Evolutionary conservation across 805 yeast genomes (phyloP).

Genomic region (Candida boleticola): DNA sequence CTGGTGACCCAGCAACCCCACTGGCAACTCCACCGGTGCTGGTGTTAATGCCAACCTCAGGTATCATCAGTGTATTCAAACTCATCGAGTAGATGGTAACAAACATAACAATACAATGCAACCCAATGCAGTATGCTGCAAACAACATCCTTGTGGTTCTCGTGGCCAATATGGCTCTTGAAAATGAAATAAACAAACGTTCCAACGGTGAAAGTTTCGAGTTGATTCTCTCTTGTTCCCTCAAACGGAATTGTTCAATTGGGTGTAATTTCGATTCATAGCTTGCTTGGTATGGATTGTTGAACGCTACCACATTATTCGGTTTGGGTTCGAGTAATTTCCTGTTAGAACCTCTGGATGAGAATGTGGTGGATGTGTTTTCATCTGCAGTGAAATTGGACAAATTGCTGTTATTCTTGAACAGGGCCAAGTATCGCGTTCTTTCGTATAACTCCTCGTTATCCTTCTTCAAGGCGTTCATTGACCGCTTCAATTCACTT

Average conservation of each 20-base stretch:
- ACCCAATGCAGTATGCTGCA: conserved; percentile 66
- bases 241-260: conserved; percentile 73
- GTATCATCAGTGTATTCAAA: conserved; percentile 42
- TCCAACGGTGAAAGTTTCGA: conserved; percentile 76
- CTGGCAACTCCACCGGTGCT: conserved; percentile 42
- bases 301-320: conserved; percentile 36
- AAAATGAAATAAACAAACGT: conserved; percentile 67
- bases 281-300: conserved; percentile 54
- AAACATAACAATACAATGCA: conserved; percentile 72
- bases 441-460: conserved; percentile 79
- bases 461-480: conserved; percentile 63
- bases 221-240: conserved; percentile 72
- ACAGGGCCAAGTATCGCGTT: conserved; percentile 62
- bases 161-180: conserved; percentile 74
- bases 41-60: conserved; percentile 42
- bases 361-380: conserved; percentile 2
- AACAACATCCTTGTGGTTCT: conserved; percentile 70
- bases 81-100: conserved; percentile 56
- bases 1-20: conserved; percentile 13
- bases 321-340: conserved; percentile 29
- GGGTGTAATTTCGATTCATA: conserved; percentile 84
- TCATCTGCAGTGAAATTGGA: background rate
- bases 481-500: conserved; percentile 62
- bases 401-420: conserved; percentile 23
- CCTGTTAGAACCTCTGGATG: conserved; percentile 14